A percentile compares a stretch with the other conserved stretches of the same genome.
Evolutionary conservation across 2,329 filamentous ascomycete genomes (phyloP).

Genomic region (Venturiaceae sp.): DNA sequence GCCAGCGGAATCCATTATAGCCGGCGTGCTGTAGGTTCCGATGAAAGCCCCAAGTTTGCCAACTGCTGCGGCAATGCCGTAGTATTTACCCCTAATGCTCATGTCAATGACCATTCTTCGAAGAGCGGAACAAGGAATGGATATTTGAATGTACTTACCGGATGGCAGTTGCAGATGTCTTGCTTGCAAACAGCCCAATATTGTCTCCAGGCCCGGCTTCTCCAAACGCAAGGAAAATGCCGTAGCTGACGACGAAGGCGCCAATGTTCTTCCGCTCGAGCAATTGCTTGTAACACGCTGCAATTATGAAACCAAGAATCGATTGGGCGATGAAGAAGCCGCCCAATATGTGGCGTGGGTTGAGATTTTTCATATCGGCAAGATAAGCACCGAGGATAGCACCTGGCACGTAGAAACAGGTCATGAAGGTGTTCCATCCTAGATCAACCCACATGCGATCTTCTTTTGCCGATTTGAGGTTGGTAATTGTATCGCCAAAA

Average conservation of each 20-base stretch:
- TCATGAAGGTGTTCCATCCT: conserved; percentile 83
- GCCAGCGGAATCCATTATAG: conserved; percentile 35
- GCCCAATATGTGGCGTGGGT: conserved; percentile 64
- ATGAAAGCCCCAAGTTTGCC: conserved; percentile 79
- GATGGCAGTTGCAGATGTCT: conserved; percentile 79
- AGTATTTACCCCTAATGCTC: conserved; percentile 58
- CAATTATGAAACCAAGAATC: conserved; percentile 77
- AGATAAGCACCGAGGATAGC: conserved; percentile 67
- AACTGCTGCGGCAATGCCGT: conserved; percentile 59
- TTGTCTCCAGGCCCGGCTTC: conserved; percentile 86
- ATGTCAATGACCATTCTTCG: background rate
- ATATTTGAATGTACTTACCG: conserved; percentile 22
- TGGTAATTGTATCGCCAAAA: conserved; percentile 61
- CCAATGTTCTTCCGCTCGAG: conserved; percentile 56
- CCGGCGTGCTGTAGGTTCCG: conserved; percentile 72
- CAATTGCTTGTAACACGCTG: conserved; percentile 62
- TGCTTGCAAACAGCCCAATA: conserved; percentile 77
- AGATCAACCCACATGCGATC: conserved; percentile 65
- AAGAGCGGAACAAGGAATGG: background rate
- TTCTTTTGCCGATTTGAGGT: conserved; percentile 44
- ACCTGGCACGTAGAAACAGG: conserved; percentile 80
- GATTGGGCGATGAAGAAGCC: conserved; percentile 64
- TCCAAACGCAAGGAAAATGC: conserved; percentile 65
- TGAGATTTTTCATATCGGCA: conserved; percentile 59
- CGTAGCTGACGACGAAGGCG: conserved; percentile 71